These are phyloP conservation scores for Plasmodium vivax DNA, from an alignment of 169 alveolate genomes.

Conservation along the genomic window DNA sequence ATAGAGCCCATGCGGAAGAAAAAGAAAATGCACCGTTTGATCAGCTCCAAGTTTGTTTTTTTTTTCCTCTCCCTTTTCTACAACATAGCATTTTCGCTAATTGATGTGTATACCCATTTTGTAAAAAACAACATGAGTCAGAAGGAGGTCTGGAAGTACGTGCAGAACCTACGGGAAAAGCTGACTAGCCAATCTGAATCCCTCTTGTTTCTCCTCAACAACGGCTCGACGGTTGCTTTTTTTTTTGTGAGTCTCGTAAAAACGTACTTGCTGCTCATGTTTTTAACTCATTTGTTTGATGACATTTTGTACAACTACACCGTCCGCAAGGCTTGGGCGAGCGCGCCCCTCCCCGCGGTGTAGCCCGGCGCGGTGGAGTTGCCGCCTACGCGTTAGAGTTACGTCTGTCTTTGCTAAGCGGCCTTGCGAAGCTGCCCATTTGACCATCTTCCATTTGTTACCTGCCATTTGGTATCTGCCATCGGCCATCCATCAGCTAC, in stretches of 20 bases:
- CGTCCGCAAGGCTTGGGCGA: not conserved
- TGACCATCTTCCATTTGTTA: not conserved
- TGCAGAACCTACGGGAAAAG: constrained; percentile 18
- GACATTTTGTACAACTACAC: constrained; percentile 25
- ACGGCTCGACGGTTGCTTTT: not conserved
- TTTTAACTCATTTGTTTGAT: constrained; percentile 60
- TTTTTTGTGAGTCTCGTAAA: constrained; percentile 40
- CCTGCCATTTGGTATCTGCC: not conserved
- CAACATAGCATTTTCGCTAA: constrained; percentile 18
- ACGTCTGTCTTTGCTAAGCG: not conserved
- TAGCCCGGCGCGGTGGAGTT: not conserved
- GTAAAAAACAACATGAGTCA: constrained; percentile 13
- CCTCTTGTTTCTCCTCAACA: constrained; percentile 19
- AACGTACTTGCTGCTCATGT: constrained; percentile 27
- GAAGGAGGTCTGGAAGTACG: not conserved
- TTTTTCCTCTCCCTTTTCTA: constrained; percentile 35
- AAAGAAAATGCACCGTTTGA: constrained; percentile 4
- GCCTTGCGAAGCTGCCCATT: not conserved
- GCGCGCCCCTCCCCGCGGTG: not conserved
- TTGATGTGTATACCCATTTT: constrained; percentile 5
- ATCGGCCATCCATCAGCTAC: not conserved
- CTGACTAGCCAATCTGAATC: constrained; percentile 20
- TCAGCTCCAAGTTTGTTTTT: constrained; percentile 34
- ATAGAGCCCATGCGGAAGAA: not conserved
- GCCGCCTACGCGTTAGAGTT: not conserved